Base-by-base conservation (phyloP, 2,329 filamentous ascomycete species). In the Graphium sp. region DNA sequence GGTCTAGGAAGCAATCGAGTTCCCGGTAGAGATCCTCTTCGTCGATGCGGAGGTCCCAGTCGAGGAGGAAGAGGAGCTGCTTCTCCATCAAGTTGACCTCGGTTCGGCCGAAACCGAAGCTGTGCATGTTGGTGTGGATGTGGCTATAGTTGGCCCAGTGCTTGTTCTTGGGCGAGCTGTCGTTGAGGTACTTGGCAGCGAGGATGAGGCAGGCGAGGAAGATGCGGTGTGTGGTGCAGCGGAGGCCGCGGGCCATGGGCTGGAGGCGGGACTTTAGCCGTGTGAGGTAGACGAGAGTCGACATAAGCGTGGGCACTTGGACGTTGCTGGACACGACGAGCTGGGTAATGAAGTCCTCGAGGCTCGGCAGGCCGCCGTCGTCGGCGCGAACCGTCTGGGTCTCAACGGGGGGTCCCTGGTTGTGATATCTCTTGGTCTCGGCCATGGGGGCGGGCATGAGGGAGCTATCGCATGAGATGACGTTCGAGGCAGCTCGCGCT, bases 81-180 rank as follows among this genome's bases (percentile, higher is more conserved):
- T 92, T 91, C 67, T 98, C 89, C 89, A 98, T 98, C 36, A 95
- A 66, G 61, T 98, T 98, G 44, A 98, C 89, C 58, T 98, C 89
- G 20, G 82, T 89, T 40, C 85, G 67, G 44, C 75, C 87, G 64
- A 98, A 95, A 42, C 84, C 81, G 46, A 95, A 98, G 45, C 63
- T 70, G 47, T 59, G 64, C 35, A 42, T 48, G 7, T 62, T 57
- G 8, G 74, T 72, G 50, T 63, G 77, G 41, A 93, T 75, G 43
- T 75, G 60, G 34, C 79, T 92, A 63, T 95, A 98, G 44, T 74
- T 77, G 39, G 89, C 85, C 89, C 89, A 98, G 66, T 98, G 89
- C 74, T 95, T 95, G 71, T 98, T 98, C 74, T 95, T 95, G 37
- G 89, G 89, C 9, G 84, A 94, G 35, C 84, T 93, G 63, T 95